Conservation (phyloP, 139 green algal genomes). For the Ulvella scutata region DNA sequence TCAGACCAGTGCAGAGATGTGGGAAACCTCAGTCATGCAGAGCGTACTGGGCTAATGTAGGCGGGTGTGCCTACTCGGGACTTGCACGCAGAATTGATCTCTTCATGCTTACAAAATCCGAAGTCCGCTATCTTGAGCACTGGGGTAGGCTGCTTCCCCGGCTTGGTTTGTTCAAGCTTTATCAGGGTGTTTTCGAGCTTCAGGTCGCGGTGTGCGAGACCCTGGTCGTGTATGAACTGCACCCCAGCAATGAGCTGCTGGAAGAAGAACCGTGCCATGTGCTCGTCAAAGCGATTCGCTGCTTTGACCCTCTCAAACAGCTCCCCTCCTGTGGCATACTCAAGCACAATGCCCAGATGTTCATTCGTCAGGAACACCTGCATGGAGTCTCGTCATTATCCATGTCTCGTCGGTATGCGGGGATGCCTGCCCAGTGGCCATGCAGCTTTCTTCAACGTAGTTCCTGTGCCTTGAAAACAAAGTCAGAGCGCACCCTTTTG, state of each 20-base stretch:
- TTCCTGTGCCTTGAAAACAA: no score
- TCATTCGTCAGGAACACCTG: slow-evolving; percentile 50
- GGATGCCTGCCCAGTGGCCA: no score
- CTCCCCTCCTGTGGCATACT: slow-evolving; percentile 76
- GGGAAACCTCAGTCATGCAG: no score
- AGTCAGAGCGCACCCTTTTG: slow-evolving; percentile 32
- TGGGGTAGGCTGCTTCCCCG: background rate
- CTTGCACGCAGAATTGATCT: slow-evolving; percentile 18
- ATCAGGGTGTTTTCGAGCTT: slow-evolving; percentile 23
- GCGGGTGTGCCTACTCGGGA: slow-evolving; percentile 43
- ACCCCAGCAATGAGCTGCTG: slow-evolving; percentile 80
- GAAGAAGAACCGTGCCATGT: slow-evolving; percentile 97
- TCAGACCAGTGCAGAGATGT: no score
- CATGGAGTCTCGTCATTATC: no score
- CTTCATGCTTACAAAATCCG: slow-evolving; percentile 8
- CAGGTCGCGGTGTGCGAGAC: slow-evolving; percentile 33
- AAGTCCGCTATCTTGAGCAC: slow-evolving; percentile 22
- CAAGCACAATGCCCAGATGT: slow-evolving; percentile 68
- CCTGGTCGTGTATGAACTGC: slow-evolving; percentile 4
- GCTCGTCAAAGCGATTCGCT: slow-evolving; percentile 79
- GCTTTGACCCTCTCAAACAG: slow-evolving; percentile 90
- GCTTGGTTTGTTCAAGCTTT: slow-evolving; percentile 16
- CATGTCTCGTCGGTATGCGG: no score
- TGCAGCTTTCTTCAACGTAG: no score
- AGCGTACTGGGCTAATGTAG: slow-evolving; percentile 36